phyloP scores from a whole-genome alignment of 768 basidiomycete genomes.

The Suillus occidentalis region DNA sequence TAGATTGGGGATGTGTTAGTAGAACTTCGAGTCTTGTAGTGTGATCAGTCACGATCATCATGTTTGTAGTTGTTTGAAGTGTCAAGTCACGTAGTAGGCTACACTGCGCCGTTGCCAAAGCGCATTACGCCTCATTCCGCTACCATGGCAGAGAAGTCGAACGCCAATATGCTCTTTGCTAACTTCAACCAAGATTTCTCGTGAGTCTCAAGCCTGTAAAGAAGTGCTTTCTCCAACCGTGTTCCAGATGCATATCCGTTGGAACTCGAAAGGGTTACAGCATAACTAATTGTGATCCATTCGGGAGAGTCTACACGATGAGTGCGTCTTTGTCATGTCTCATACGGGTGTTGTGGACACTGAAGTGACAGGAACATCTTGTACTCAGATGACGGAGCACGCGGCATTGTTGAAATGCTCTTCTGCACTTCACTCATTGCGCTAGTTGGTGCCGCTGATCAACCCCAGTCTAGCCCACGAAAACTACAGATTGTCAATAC shows the following conservation, averaged over 20 bases:
- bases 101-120: not conserved
- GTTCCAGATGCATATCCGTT: conserved; percentile 79
- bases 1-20: not conserved
- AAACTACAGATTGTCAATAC: conserved; percentile 98
- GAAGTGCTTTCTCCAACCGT: conserved; percentile 6
- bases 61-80: conserved; percentile 5
- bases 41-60: not conserved
- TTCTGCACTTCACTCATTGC: conserved; percentile 99
- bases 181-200: conserved; percentile 99
- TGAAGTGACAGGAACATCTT: not conserved
- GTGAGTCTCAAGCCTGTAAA: conserved; percentile 40
- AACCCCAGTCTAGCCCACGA: conserved; percentile 85
- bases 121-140: conserved; percentile 7
- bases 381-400: conserved; percentile 80
- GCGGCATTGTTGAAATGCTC: conserved; percentile 98
- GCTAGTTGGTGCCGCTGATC: conserved; percentile 93
- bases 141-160: conserved; percentile 39
- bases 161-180: conserved; percentile 71
- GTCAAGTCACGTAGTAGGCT: too few relatives aligned
- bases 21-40: not conserved
- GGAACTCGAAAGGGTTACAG: conserved; percentile 95
- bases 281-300: conserved; percentile 98
- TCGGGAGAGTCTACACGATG: conserved; percentile 92
- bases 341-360: not conserved
- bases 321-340: conserved; percentile 61